Conservation (phyloP, 78 protist species). For the Blattamonas nauphoetae region DNA sequence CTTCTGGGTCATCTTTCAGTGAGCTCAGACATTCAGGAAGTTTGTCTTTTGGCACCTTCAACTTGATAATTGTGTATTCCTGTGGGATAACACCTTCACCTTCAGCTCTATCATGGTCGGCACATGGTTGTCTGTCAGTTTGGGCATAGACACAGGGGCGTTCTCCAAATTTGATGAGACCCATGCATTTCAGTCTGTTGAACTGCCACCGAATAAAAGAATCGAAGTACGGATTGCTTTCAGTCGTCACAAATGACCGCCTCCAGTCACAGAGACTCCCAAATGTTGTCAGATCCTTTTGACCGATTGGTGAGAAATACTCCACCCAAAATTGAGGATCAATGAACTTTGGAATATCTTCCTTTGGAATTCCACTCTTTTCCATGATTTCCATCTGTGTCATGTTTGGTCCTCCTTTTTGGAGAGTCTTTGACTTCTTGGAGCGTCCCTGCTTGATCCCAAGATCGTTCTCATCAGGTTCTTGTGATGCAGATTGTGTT, state of each 20-base stretch:
- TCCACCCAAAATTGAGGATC: conserved; percentile 86
- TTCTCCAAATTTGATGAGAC: conserved; percentile 61
- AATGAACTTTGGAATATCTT: conserved; percentile 78
- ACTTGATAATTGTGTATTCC: conserved; percentile 87
- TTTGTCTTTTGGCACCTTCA: conserved; percentile 54
- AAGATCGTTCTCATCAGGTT: no score
- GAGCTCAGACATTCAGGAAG: conserved; percentile 38
- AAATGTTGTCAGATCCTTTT: conserved; percentile 64
- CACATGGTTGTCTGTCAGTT: conserved; percentile 92
- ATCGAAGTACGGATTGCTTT: conserved; percentile 95
- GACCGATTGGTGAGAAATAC: conserved; percentile 92
- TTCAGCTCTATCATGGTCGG: conserved; percentile 96
- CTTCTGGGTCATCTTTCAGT: conserved; percentile 30
- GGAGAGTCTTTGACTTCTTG: conserved; percentile 63
- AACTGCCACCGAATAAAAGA: conserved; percentile 98
- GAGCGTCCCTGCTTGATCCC: not conserved
- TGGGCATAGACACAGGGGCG: conserved; percentile 79
- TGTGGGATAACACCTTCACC: conserved; percentile 53
- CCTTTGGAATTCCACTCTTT: conserved; percentile 71
- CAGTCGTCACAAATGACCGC: conserved; percentile 97
- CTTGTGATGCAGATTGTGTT: no score
- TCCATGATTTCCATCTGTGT: conserved; percentile 85
- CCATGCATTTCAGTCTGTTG: conserved; percentile 39
- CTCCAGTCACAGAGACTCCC: conserved; percentile 93
- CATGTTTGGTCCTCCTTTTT: conserved; percentile 62